These are phyloP conservation scores for Phoma sp. DNA, from an alignment of 2,329 filamentous ascomycete species.

Conservation along the genomic window DNA sequence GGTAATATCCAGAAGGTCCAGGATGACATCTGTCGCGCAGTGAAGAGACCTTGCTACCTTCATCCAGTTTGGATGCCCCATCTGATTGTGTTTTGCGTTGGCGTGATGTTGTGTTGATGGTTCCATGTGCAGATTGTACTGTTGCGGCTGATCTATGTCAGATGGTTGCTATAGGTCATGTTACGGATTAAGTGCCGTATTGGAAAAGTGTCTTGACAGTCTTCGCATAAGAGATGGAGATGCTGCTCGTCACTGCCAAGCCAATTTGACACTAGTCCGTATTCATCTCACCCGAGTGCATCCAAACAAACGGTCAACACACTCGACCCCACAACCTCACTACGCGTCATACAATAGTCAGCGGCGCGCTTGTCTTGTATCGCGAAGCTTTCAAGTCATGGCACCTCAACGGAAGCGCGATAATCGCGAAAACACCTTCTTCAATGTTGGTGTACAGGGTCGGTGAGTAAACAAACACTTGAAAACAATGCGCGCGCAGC, in stretches of 20 bases:
- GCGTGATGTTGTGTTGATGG: background rate
- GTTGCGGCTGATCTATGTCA: background rate
- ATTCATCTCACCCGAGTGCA: constrained; percentile 16
- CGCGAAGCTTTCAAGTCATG: constrained; percentile 26
- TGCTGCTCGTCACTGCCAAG: constrained; percentile 3
- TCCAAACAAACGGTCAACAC: constrained; percentile 31
- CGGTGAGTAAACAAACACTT: constrained; percentile 33
- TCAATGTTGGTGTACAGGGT: constrained; percentile 50
- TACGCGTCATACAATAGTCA: constrained; percentile 23
- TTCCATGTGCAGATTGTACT: background rate
- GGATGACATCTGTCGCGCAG: constrained; percentile 20
- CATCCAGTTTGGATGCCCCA: constrained; percentile 29
- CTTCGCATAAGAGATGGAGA: too few relatives aligned
- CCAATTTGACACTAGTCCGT: constrained; percentile 4
- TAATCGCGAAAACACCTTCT: constrained; percentile 49
- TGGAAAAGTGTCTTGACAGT: too few relatives aligned
- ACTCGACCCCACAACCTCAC: constrained; percentile 21
- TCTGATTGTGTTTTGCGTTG: background rate
- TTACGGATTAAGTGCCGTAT: too few relatives aligned
- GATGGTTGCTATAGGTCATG: too few relatives aligned
- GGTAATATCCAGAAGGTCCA: constrained; percentile 10
- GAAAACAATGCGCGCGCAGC: constrained; percentile 8
- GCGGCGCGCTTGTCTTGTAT: background rate
- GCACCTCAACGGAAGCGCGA: constrained; percentile 46
- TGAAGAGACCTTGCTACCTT: constrained; percentile 29